Evolutionary conservation across 371 early-diverging fungal species (phyloP).

Genomic region (Rhizomucor pusillus): DNA sequence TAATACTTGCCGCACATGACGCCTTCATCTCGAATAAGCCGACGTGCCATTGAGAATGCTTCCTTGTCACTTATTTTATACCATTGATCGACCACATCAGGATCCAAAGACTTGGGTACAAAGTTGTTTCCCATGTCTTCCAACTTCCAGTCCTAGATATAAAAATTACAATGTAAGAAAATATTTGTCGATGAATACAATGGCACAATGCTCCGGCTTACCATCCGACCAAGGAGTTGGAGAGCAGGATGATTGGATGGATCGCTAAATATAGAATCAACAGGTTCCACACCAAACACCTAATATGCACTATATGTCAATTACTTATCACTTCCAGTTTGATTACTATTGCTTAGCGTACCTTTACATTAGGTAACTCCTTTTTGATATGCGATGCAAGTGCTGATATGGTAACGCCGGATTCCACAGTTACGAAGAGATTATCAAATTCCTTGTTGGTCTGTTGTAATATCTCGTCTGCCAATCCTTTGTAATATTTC

Average conservation of each 20-base stretch:
- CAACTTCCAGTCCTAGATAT: slow-evolving; percentile 59
- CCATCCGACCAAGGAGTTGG: slow-evolving; percentile 5
- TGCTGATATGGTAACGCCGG: slow-evolving; percentile 66
- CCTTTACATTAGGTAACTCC: neutral
- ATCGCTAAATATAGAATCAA: slow-evolving; percentile 53
- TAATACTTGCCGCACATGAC: slow-evolving; percentile 54
- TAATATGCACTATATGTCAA: too few relatives aligned
- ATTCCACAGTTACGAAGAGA: slow-evolving; percentile 73
- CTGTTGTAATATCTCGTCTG: slow-evolving; percentile 69
- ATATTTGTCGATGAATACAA: neutral
- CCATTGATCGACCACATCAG: slow-evolving; percentile 67
- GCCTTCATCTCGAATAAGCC: slow-evolving; percentile 66
- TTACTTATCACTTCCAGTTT: neutral
- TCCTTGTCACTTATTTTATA: slow-evolving; percentile 68
- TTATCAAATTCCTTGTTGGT: slow-evolving; percentile 54
- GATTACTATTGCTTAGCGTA: neutral
- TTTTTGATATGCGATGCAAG: slow-evolving; percentile 45
- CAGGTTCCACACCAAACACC: slow-evolving; percentile 73
- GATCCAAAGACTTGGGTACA: slow-evolving; percentile 59
- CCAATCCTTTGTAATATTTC: slow-evolving; percentile 42
- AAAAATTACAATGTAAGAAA: neutral
- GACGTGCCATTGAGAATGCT: slow-evolving; percentile 72
- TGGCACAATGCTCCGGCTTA: neutral
- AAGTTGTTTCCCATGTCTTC: slow-evolving; percentile 77
- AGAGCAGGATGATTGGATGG: neutral